Percentiles rank a stretch among this genome's conserved stretches.
These are phyloP conservation scores for Tilletia walkeri DNA, from an alignment of 1,284 basidiomycete genomes.

Conservation along the genomic window DNA sequence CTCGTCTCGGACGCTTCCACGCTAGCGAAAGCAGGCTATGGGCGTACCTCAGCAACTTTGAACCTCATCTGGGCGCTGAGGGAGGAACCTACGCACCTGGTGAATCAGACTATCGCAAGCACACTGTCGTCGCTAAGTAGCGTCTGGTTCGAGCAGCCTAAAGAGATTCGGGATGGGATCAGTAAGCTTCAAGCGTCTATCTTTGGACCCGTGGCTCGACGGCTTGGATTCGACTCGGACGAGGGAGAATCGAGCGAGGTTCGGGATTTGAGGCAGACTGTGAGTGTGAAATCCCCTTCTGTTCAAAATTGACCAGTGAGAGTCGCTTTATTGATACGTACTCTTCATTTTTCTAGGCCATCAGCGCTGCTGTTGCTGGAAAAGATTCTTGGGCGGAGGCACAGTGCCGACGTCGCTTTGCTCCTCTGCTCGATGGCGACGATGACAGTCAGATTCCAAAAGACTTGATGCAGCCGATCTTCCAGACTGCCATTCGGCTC, in stretches of 20 bases:
- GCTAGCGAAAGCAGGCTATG: constrained; percentile 75
- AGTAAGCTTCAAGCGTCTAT: constrained; percentile 59
- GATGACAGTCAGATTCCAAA: constrained; percentile 69
- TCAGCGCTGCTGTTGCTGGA: constrained; percentile 64
- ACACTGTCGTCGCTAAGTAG: constrained; percentile 51
- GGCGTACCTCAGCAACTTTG: constrained; percentile 73
- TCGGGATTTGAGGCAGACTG: constrained; percentile 73
- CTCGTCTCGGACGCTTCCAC: constrained; percentile 77
- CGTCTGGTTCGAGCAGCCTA: constrained; percentile 81
- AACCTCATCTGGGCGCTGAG: constrained; percentile 69
- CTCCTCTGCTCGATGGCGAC: constrained; percentile 70
- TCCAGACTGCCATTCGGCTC: constrained; percentile 63
- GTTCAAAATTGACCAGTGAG: too few species aligned
- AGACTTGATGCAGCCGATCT: constrained; percentile 48
- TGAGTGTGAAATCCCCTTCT: neutral
- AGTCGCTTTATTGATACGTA: too few species aligned
- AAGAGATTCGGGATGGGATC: constrained; percentile 60
- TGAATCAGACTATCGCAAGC: constrained; percentile 34
- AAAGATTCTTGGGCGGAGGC: constrained; percentile 44
- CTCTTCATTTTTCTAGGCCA: constrained; percentile 51
- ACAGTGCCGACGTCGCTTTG: constrained; percentile 74
- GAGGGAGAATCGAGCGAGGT: constrained; percentile 70
- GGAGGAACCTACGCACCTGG: constrained; percentile 54
- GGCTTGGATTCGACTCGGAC: constrained; percentile 75
- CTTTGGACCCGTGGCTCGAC: constrained; percentile 75